Percentiles rank a stretch among this genome's conserved stretches.
These are phyloP conservation scores for Oenanthe sinensis DNA, from an alignment of 129 eudicot genomes.

Conservation along the genomic window DNA sequence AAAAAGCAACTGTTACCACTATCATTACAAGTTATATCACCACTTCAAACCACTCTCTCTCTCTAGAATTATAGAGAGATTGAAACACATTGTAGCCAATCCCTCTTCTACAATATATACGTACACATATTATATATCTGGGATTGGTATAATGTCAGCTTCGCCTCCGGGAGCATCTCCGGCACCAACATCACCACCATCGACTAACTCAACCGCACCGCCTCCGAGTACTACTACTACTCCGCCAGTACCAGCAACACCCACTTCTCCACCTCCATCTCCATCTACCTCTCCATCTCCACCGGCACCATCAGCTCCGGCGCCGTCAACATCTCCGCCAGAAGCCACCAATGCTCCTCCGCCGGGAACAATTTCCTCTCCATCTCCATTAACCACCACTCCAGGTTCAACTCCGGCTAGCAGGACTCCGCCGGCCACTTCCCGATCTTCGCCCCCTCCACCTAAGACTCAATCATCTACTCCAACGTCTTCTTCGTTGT, in stretches of 20 bases:
- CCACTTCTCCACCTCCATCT: conserved; percentile 25
- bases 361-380: conserved; percentile 21
- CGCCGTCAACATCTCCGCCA: conserved; percentile 35
- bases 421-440: neutral
- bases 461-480: conserved; percentile 26
- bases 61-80: no score
- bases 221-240: conserved; percentile 53
- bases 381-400: conserved; percentile 19
- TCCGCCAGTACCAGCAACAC: conserved; percentile 34
- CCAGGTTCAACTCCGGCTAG: neutral
- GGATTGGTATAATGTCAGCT: conserved; percentile 36
- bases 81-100: no score
- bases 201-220: conserved; percentile 34
- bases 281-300: conserved; percentile 37
- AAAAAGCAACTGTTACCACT: no score
- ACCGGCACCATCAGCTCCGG: conserved; percentile 23
- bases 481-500: conserved; percentile 30
- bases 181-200: conserved; percentile 43
- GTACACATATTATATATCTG: no score
- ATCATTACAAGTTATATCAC: neutral
- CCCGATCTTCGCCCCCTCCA: conserved; percentile 7
- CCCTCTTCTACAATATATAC: neutral
- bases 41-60: neutral
- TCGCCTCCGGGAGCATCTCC: conserved; percentile 66
- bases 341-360: conserved; percentile 17